A percentile compares a stretch with the other conserved stretches of the same genome.
Conservation (phyloP, 2,329 filamentous ascomycete genomes). For the Penicillium sp. region DNA sequence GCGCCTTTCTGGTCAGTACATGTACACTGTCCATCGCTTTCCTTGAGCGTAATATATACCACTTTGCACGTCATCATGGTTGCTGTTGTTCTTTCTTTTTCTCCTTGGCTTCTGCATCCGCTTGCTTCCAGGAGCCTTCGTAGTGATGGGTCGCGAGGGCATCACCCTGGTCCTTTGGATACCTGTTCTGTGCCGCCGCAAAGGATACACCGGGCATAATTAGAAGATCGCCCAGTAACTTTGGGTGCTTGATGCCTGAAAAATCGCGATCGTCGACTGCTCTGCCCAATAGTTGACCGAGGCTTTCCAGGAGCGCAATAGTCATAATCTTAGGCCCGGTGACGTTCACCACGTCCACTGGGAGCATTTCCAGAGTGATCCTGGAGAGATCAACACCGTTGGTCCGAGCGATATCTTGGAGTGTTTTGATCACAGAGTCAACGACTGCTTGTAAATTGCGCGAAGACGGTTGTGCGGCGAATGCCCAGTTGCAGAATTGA, state of each 20-base stretch:
- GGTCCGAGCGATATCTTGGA: slow-evolving; percentile 14
- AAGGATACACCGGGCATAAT: slow-evolving; percentile 23
- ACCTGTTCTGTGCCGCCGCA: slow-evolving; percentile 19
- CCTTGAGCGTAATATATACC: no score
- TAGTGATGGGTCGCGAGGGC: slow-evolving; percentile 15
- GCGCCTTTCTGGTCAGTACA: no score
- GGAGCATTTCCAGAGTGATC: slow-evolving; percentile 22
- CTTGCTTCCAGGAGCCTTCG: slow-evolving; percentile 17
- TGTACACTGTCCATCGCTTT: no score
- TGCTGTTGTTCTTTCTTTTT: slow-evolving; percentile 9
- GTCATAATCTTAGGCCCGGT: slow-evolving; percentile 27
- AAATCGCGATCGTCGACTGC: slow-evolving; percentile 21
- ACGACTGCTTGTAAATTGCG: slow-evolving; percentile 16
- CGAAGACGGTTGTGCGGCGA: slow-evolving; percentile 15
- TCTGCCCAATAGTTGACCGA: slow-evolving; percentile 12
- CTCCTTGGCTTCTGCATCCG: slow-evolving; percentile 13
- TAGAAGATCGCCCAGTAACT: slow-evolving; percentile 21
- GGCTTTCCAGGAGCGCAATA: slow-evolving; percentile 15
- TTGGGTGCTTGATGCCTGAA: slow-evolving; percentile 16
- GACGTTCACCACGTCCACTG: slow-evolving; percentile 22
- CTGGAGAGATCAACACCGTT: slow-evolving; percentile 12
- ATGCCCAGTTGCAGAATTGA: slow-evolving; percentile 23
- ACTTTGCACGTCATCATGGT: no score
- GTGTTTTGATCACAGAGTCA: slow-evolving; percentile 13
- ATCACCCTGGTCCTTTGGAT: slow-evolving; percentile 14